Percentiles rank a stretch among this genome's conserved stretches.
Evolutionary conservation across 2,329 filamentous ascomycete genomes (phyloP).

Genomic region (Aspergillus sojae): DNA sequence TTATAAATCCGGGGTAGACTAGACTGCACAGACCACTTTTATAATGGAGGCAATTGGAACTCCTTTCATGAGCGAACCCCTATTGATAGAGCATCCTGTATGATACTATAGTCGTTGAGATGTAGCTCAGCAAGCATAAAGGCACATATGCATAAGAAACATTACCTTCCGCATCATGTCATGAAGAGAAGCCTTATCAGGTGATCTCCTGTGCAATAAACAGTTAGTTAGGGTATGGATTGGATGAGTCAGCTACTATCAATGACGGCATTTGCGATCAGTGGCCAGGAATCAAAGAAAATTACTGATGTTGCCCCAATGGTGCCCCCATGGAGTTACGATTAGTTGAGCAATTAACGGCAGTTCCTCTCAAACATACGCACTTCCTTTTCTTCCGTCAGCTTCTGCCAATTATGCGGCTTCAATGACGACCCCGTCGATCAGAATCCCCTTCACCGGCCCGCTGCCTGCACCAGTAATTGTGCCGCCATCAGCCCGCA

Average conservation of each 20-base stretch:
- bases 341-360: background rate
- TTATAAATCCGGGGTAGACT: slow-evolving; percentile 10
- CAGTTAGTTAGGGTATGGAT: too few species aligned
- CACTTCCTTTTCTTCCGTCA: background rate
- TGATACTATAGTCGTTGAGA: background rate
- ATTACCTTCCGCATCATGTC: background rate
- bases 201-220: background rate
- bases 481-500: slow-evolving; percentile 71
- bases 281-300: background rate
- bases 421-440: slow-evolving; percentile 69
- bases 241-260: background rate
- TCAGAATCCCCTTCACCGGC: slow-evolving; percentile 90
- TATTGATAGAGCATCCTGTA: background rate
- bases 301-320: background rate
- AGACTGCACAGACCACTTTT: background rate
- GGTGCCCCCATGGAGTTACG: background rate
- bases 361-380: background rate
- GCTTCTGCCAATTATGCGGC: slow-evolving; percentile 32
- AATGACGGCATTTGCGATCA: background rate
- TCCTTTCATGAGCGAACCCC: background rate
- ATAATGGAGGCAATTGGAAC: background rate
- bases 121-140: background rate
- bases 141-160: background rate
- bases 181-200: background rate
- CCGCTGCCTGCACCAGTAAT: slow-evolving; percentile 75